phyloP scores from a whole-genome alignment of 1,284 basidiomycete genomes.

The Sparassis latifolia region DNA sequence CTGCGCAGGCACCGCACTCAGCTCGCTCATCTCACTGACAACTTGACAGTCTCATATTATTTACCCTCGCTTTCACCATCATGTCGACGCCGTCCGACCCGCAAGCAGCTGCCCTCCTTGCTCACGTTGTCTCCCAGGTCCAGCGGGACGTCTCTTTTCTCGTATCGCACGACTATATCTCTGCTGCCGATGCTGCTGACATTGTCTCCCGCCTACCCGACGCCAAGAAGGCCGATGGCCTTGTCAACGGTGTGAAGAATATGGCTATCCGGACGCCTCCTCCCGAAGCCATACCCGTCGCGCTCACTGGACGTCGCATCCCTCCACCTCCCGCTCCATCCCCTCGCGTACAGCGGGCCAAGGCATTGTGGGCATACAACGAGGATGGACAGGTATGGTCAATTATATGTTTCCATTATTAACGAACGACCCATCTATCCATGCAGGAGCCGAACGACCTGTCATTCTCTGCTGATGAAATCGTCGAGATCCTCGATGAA shows the following conservation, averaged over 20 bases:
- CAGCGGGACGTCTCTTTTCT: slow-evolving; percentile 57
- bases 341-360: slow-evolving; percentile 35
- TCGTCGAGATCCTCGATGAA: slow-evolving; percentile 53
- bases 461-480: slow-evolving; percentile 48
- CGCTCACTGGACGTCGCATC: slow-evolving; percentile 11
- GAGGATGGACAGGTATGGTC: slow-evolving; percentile 42
- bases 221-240: slow-evolving; percentile 8
- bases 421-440: background rate
- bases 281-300: slow-evolving; percentile 15
- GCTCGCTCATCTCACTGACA: background rate
- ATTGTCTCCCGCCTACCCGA: slow-evolving; percentile 42
- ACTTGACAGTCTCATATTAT: background rate
- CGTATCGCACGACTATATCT: slow-evolving; percentile 49
- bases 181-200: slow-evolving; percentile 41
- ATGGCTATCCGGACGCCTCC: slow-evolving; percentile 15
- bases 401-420: background rate
- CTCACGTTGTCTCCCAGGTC: slow-evolving; percentile 58
- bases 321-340: slow-evolving; percentile 24
- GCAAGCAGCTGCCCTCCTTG: slow-evolving; percentile 35
- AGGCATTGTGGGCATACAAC: slow-evolving; percentile 63
- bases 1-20: no score
- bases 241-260: slow-evolving; percentile 11
- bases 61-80: slow-evolving; percentile 1
- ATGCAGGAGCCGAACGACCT: slow-evolving; percentile 54
- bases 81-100: slow-evolving; percentile 18